Conservation (phyloP, 192 early-diverging fungal species). For the Coemansia sp. region DNA sequence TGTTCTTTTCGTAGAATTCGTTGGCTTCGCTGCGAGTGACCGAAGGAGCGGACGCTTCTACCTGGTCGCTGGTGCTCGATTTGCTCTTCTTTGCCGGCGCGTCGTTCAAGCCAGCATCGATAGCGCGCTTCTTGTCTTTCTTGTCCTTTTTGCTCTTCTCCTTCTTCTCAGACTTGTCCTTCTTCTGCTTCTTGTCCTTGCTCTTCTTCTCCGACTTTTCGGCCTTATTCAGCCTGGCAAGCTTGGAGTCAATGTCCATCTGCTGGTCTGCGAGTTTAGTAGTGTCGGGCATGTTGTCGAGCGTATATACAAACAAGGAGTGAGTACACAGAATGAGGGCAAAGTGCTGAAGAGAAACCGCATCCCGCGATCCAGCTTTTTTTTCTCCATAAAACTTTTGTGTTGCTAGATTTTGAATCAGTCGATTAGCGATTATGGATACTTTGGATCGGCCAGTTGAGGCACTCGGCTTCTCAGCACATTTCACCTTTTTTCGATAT, state of each 20-base stretch:
- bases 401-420: too few species aligned
- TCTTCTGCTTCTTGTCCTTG: constrained; percentile 18
- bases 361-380: background rate
- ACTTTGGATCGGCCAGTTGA: too few species aligned
- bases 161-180: constrained; percentile 33
- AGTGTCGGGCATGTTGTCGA: background rate
- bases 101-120: constrained; percentile 6
- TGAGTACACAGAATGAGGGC: background rate
- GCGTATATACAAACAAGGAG: constrained; percentile 13
- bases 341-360: constrained; percentile 4
- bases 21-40: constrained; percentile 29
- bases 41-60: constrained; percentile 3
- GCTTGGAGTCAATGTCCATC: background rate
- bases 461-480: too few species aligned
- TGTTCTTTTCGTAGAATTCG: constrained; percentile 58
- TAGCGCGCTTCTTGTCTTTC: constrained; percentile 25
- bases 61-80: background rate
- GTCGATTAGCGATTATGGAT: too few species aligned
- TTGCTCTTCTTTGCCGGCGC: constrained; percentile 39
- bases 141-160: constrained; percentile 32
- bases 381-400: background rate
- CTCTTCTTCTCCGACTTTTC: constrained; percentile 1
- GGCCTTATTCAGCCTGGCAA: too few species aligned
- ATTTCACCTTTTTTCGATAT: too few species aligned
- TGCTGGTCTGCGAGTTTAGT: background rate